phyloP scores from a whole-genome alignment of 257 asterid species.

The Galeopsis tetrahit region DNA sequence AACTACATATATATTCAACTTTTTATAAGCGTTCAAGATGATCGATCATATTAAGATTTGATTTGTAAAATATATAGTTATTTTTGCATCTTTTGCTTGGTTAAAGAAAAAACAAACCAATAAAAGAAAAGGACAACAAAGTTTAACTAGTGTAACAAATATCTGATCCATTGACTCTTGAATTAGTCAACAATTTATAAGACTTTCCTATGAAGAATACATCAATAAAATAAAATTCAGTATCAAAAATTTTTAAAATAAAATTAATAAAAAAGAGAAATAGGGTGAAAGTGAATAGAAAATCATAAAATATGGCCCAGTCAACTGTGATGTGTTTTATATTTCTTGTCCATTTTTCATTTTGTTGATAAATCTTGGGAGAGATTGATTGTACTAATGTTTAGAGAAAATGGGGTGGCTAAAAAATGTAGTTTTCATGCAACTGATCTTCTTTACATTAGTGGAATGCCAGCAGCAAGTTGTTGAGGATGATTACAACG shows the following conservation, averaged over 20 bases:
- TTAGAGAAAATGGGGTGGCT: constrained; percentile 24
- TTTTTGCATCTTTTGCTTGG: not conserved
- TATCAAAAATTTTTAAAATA: not conserved
- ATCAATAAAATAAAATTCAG: not conserved
- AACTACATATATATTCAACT: too few relatives aligned
- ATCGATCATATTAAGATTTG: not conserved
- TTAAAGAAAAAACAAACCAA: not conserved
- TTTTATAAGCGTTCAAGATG: not conserved
- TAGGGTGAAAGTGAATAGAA: not conserved
- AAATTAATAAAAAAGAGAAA: not conserved
- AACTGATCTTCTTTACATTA: constrained; percentile 31
- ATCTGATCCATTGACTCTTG: constrained; percentile 19
- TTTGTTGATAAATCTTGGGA: not conserved
- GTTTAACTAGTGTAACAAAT: not conserved
- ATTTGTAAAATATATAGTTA: not conserved
- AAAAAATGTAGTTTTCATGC: constrained; percentile 27
- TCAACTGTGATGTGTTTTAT: not conserved
- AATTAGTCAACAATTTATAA: constrained; percentile 30
- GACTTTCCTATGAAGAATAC: not conserved
- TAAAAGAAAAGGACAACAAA: not conserved
- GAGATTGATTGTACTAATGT: not conserved
- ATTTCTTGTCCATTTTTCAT: not conserved
- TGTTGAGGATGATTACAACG: constrained; percentile 30
- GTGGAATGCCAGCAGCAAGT: constrained; percentile 52
- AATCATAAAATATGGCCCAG: not conserved